Evolutionary conservation across 495 filamentous ascomycete genomes (phyloP).

Genomic region (Podospora pseudoanserina): DNA sequence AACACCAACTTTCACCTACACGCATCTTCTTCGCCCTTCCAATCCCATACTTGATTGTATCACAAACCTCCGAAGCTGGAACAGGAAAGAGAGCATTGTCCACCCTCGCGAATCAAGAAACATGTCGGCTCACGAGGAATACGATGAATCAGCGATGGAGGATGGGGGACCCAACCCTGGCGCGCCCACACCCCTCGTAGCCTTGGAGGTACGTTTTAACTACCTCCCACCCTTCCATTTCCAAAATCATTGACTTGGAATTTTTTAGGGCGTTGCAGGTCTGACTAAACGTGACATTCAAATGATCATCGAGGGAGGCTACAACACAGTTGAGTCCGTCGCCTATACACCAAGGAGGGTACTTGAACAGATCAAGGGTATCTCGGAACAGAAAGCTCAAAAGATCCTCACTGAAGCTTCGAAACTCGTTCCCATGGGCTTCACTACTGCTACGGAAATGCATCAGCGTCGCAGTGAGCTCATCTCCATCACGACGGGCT

Average conservation of each 20-base stretch:
- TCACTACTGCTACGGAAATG: constrained; percentile 99
- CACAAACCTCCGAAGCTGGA: not conserved
- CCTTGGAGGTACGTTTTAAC: constrained; percentile 67
- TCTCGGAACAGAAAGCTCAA: constrained; percentile 90
- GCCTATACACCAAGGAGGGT: constrained; percentile 88
- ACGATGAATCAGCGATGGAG: constrained; percentile 44
- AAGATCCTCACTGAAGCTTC: constrained; percentile 96
- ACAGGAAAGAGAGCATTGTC: not conserved
- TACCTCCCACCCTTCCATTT: not conserved
- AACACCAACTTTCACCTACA: constrained; percentile 15
- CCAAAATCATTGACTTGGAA: not conserved
- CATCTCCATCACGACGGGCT: constrained; percentile 96
- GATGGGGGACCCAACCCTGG: constrained; percentile 71
- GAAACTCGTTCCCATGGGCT: constrained; percentile 96
- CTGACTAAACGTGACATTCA: constrained; percentile 94
- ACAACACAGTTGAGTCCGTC: constrained; percentile 88
- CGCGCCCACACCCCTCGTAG: constrained; percentile 84
- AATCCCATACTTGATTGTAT: not conserved
- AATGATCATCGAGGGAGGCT: constrained; percentile 85
- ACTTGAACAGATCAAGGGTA: constrained; percentile 92
- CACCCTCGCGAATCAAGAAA: constrained; percentile 3
- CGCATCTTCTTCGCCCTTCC: not conserved
- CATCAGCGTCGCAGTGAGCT: constrained; percentile 91
- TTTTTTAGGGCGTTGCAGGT: constrained; percentile 65
- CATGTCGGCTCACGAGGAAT: constrained; percentile 38